phyloP scores from a whole-genome alignment of 176 grass and related monocot species.

The Hordeum marinum region DNA sequence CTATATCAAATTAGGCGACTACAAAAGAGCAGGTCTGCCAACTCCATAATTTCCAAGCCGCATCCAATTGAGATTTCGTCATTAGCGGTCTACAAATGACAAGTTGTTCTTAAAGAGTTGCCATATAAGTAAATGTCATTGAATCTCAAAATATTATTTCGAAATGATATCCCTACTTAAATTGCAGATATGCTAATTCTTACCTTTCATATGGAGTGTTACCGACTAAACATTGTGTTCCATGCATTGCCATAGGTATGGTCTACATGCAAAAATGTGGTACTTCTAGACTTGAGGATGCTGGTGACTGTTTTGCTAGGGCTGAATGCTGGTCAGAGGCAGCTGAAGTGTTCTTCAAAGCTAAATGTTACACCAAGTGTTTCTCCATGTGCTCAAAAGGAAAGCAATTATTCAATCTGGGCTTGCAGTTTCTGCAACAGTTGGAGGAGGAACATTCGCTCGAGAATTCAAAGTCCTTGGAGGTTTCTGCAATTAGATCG shows the following conservation, averaged over 20 bases:
- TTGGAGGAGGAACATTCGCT: slow-evolving; percentile 28
- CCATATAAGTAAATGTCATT: neutral
- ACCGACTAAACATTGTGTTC: neutral
- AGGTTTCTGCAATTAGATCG: slow-evolving; percentile 20
- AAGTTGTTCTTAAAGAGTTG: neutral
- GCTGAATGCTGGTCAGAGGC: slow-evolving; percentile 45
- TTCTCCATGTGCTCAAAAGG: slow-evolving; percentile 49
- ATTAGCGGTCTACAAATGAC: neutral
- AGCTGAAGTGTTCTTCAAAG: slow-evolving; percentile 59
- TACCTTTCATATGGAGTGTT: neutral
- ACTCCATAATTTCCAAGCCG: neutral
- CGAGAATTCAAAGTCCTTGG: slow-evolving; percentile 5
- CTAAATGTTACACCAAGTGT: slow-evolving; percentile 60
- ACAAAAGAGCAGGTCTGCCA: slow-evolving; percentile 57
- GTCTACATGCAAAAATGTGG: slow-evolving; percentile 69
- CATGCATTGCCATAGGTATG: slow-evolving; percentile 36
- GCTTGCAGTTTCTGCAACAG: slow-evolving; percentile 47
- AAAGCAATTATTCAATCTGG: slow-evolving; percentile 34
- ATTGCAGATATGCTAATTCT: neutral
- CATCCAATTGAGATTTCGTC: neutral
- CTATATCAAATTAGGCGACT: slow-evolving; percentile 71
- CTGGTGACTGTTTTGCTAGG: slow-evolving; percentile 54
- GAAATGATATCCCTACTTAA: neutral
- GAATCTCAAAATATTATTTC: neutral
- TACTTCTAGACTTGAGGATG: slow-evolving; percentile 57